These are phyloP conservation scores for Phaffia rhodozyma DNA, from an alignment of 1,284 basidiomycete species.

Conservation along the genomic window DNA sequence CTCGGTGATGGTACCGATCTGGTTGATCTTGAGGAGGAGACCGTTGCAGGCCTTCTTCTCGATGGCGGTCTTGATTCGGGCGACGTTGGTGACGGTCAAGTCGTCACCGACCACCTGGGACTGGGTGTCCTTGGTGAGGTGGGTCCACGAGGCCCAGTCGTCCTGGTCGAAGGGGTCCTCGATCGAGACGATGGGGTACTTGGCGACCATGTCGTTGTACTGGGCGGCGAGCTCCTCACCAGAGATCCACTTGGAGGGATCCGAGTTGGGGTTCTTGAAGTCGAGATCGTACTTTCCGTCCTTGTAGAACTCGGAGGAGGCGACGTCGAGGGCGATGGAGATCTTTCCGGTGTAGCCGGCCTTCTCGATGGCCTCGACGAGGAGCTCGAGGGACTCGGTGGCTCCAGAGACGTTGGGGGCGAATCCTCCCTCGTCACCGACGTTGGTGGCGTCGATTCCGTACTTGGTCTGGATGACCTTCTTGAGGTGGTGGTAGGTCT, in stretches of 20 bases:
- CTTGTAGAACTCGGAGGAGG: constrained; percentile 99
- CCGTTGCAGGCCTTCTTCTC: constrained; percentile 93
- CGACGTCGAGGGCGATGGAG: constrained; percentile 97
- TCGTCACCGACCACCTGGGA: constrained; percentile 90
- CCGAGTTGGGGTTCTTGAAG: constrained; percentile 95
- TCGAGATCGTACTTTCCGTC: constrained; percentile 73
- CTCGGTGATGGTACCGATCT: constrained; percentile 90
- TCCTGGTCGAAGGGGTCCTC: constrained; percentile 99
- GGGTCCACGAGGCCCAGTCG: constrained; percentile 96
- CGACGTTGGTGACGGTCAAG: constrained; percentile 95
- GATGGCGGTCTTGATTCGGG: constrained; percentile 96
- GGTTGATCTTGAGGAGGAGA: constrained; percentile 79
- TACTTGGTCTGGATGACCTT: constrained; percentile 99
- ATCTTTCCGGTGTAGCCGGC: constrained; percentile 98
- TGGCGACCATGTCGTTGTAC: constrained; percentile 73
- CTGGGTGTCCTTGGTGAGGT: constrained; percentile 59
- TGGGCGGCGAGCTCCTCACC: constrained; percentile 87
- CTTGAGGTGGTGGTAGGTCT: constrained; percentile 97
- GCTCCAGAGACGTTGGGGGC: constrained; percentile 95
- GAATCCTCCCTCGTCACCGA: constrained; percentile 99
- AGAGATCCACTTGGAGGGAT: constrained; percentile 88
- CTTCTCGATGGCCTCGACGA: constrained; percentile 90
- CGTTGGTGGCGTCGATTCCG: constrained; percentile 97
- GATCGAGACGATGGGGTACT: constrained; percentile 94
- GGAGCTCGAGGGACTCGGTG: constrained; percentile 93